Conservation (phyloP, 495 filamentous ascomycete species). For the Bryoglossum gracile region DNA sequence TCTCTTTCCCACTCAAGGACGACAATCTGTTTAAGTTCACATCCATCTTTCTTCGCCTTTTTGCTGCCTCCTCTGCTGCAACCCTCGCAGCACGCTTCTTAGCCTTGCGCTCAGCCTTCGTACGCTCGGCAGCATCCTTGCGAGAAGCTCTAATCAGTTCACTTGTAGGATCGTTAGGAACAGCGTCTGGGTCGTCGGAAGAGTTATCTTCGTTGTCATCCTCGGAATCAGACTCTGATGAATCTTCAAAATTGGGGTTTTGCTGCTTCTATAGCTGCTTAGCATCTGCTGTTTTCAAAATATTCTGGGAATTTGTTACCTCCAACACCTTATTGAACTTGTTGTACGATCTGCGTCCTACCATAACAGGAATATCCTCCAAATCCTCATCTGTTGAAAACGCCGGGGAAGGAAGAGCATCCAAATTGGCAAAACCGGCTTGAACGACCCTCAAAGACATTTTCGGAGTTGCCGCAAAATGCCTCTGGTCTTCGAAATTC, state of each 20-base stretch:
- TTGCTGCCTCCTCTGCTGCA: constrained; percentile 39
- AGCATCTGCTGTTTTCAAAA: background rate
- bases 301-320: constrained; percentile 23
- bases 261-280: constrained; percentile 16
- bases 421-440: constrained; percentile 39
- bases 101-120: constrained; percentile 25
- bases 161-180: constrained; percentile 31
- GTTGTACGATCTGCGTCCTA: constrained; percentile 41
- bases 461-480: background rate
- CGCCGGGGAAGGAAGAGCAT: constrained; percentile 16
- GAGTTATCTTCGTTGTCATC: constrained; percentile 19
- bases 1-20: constrained; percentile 36
- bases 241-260: constrained; percentile 20
- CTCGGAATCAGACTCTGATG: constrained; percentile 35
- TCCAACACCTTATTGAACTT: constrained; percentile 29
- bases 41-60: constrained; percentile 48
- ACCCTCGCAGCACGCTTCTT: constrained; percentile 30
- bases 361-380: constrained; percentile 20
- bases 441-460: constrained; percentile 28
- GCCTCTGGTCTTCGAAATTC: constrained; percentile 35
- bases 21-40: constrained; percentile 48
- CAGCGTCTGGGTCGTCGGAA: constrained; percentile 26
- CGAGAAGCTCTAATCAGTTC: constrained; percentile 26
- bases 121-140: constrained; percentile 20
- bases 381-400: constrained; percentile 14